Evolutionary conservation across 1,284 basidiomycete genomes (phyloP).

Genomic region (Pseudozyma thailandica): DNA sequence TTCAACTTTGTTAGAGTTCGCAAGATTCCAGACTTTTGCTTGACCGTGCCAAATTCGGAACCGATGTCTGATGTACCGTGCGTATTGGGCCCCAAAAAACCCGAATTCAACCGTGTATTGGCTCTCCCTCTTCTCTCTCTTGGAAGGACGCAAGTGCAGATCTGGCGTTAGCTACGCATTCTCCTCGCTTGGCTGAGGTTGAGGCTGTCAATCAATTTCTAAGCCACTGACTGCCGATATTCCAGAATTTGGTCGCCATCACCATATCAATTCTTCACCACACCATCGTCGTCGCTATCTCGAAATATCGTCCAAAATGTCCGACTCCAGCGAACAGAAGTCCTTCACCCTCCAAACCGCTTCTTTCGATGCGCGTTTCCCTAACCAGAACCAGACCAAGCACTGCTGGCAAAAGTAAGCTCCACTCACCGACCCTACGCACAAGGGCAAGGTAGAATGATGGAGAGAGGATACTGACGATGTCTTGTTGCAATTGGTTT

Average conservation of each 20-base stretch:
- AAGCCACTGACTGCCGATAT: slow-evolving; percentile 6
- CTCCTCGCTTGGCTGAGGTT: background rate
- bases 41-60: slow-evolving; percentile 11
- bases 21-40: background rate
- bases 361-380: slow-evolving; percentile 66
- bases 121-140: background rate
- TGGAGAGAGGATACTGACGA: slow-evolving; percentile 1
- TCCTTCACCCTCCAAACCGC: slow-evolving; percentile 66
- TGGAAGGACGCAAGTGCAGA: slow-evolving; percentile 20
- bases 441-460: background rate
- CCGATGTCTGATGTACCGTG: slow-evolving; percentile 22
- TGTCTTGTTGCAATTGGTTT: background rate
- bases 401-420: slow-evolving; percentile 68
- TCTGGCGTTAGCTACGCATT: slow-evolving; percentile 11
- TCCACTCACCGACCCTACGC: background rate
- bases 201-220: slow-evolving; percentile 1
- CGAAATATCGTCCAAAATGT: slow-evolving; percentile 23
- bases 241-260: slow-evolving; percentile 25
- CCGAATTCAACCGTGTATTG: slow-evolving; percentile 27
- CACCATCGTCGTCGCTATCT: slow-evolving; percentile 1
- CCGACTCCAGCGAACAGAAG: slow-evolving; percentile 49
- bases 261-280: slow-evolving; percentile 5
- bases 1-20: background rate
- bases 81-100: slow-evolving; percentile 21
- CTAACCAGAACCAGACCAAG: slow-evolving; percentile 68